Conservation (phyloP, 257 asterid genomes). For the Solanum commersonii region DNA sequence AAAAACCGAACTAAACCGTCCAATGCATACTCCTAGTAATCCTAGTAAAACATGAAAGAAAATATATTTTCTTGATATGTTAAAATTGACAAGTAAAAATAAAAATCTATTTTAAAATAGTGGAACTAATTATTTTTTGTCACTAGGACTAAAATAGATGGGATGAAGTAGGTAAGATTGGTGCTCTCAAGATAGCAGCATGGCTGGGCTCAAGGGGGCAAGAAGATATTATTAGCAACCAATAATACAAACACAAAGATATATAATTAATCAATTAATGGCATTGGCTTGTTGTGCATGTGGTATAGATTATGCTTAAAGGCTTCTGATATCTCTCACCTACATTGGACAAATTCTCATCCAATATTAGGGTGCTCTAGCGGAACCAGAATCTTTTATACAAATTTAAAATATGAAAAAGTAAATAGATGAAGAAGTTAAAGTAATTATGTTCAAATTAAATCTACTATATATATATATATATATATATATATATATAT, state of each 20-base stretch:
- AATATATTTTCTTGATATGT: too few species aligned
- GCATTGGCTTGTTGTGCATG: background rate
- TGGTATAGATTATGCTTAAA: background rate
- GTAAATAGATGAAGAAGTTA: background rate
- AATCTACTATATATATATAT: too few species aligned
- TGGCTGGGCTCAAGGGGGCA: background rate
- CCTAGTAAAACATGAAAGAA: too few species aligned
- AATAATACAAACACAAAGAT: background rate
- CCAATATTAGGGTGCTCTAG: background rate
- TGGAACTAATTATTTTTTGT: background rate
- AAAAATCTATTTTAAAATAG: too few species aligned
- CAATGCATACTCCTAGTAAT: too few species aligned
- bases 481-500: too few species aligned
- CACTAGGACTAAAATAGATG: background rate
- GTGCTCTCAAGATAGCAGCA: background rate
- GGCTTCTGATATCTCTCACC: background rate
- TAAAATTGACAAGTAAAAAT: too few species aligned
- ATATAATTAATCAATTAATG: background rate
- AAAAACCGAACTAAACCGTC: too few species aligned
- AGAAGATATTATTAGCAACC: background rate
- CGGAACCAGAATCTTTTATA: background rate
- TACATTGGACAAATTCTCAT: background rate
- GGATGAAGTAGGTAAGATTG: background rate
- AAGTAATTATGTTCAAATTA: background rate
- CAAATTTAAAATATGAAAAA: accelerated